phyloP scores from a whole-genome alignment of 2,329 filamentous ascomycete species.

The Calonectria montana region DNA sequence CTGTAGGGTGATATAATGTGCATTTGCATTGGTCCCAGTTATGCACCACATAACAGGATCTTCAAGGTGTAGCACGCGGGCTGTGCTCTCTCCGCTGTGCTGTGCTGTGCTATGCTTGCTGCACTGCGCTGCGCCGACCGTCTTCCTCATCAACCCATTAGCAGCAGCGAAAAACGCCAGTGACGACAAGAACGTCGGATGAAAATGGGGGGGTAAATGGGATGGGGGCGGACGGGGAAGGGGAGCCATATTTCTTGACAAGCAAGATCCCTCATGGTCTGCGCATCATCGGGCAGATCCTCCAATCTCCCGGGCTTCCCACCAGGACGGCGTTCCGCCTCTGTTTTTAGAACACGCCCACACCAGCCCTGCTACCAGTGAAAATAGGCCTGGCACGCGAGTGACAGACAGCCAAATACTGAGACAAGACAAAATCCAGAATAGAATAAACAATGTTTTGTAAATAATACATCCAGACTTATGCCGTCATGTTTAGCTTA shows the following conservation, averaged over 20 bases:
- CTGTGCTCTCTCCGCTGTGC: neutral
- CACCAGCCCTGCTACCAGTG: neutral
- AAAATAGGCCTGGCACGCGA: slow-evolving; percentile 5
- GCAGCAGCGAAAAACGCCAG: slow-evolving; percentile 3
- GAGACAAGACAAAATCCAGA: no score
- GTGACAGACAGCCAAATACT: no score
- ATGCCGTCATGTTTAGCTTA: no score
- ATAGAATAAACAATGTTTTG: no score
- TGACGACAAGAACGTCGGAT: slow-evolving; percentile 1
- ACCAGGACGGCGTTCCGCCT: slow-evolving; percentile 28
- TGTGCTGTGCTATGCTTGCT: neutral
- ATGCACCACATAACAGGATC: slow-evolving; percentile 9
- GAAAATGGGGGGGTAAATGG: neutral
- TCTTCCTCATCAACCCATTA: neutral
- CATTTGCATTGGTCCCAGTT: slow-evolving; percentile 18
- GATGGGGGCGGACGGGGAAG: neutral
- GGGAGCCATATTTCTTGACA: slow-evolving; percentile 21
- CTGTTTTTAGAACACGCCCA: slow-evolving; percentile 37
- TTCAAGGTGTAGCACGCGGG: neutral
- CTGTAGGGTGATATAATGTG: slow-evolving; percentile 20
- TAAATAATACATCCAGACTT: no score
- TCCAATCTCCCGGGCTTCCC: slow-evolving; percentile 34
- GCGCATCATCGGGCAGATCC: slow-evolving; percentile 37
- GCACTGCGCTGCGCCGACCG: neutral
- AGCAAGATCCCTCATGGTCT: slow-evolving; percentile 24